phyloP scores from a whole-genome alignment of 495 filamentous ascomycete genomes.

The Aspergillus baeticus region DNA sequence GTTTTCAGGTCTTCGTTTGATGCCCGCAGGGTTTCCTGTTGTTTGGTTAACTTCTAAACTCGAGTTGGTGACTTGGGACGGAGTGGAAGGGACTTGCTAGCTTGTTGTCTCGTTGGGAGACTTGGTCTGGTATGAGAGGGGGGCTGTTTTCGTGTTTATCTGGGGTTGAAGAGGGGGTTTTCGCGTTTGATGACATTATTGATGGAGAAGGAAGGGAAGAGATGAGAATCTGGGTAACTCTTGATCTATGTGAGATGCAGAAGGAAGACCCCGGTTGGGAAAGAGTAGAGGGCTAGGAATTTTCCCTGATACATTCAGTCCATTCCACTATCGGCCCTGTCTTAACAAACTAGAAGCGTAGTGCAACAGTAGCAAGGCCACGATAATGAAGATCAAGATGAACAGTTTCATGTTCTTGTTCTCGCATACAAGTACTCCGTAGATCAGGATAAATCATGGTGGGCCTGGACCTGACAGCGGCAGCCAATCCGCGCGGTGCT shows the following conservation, averaged over 20 bases:
- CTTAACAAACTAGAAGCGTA: too few relatives aligned
- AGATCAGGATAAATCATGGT: not conserved
- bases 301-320: too few relatives aligned
- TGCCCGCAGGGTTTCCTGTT: slow-evolving; percentile 27
- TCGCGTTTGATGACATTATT: not conserved
- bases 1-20: slow-evolving; percentile 38
- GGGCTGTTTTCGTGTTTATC: not conserved
- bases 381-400: not conserved
- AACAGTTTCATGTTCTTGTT: not conserved
- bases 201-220: not conserved
- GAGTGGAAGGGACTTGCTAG: slow-evolving; percentile 12
- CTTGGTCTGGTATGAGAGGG: slow-evolving; percentile 7
- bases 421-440: not conserved
- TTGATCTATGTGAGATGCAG: too few relatives aligned
- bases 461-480: not conserved
- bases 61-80: not conserved
- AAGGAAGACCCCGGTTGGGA: too few relatives aligned
- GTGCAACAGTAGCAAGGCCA: too few relatives aligned
- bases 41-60: not conserved
- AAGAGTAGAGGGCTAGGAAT: too few relatives aligned
- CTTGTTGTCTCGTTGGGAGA: slow-evolving; percentile 18
- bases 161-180: not conserved
- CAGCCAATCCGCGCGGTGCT: slow-evolving; percentile 18
- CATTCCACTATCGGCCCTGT: too few relatives aligned
- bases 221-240: too few relatives aligned